A percentile compares a stretch with the other conserved stretches of the same genome.
Evolutionary conservation across 179 eudicot genomes (phyloP).

Genomic region (Nepenthes alata): DNA sequence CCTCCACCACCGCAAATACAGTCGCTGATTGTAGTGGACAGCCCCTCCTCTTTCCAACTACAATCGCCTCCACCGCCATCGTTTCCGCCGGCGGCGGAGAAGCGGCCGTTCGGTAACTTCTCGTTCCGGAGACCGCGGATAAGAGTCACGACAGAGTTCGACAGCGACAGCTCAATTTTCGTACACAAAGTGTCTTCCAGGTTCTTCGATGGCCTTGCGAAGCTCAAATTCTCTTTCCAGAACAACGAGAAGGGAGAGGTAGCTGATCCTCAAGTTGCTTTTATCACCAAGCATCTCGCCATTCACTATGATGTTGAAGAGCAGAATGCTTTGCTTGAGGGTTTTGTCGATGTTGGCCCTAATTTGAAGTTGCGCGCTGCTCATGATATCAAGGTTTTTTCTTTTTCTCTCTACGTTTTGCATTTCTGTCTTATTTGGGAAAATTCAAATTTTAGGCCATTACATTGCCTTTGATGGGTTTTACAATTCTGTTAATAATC

Average conservation of each 20-base stretch:
- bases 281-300: constrained; percentile 48
- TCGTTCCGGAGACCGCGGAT: constrained; percentile 39
- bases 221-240: constrained; percentile 63
- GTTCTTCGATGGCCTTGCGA: constrained; percentile 56
- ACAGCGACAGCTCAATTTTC: constrained; percentile 58
- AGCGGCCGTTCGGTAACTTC: constrained; percentile 15
- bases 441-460: too few relatives aligned
- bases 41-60: constrained; percentile 14
- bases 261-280: constrained; percentile 46
- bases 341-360: constrained; percentile 39
- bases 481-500: too few relatives aligned
- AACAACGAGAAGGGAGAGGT: constrained; percentile 50
- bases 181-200: constrained; percentile 66
- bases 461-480: too few relatives aligned
- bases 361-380: constrained; percentile 44
- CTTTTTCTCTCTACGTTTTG: neutral
- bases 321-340: constrained; percentile 48
- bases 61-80: constrained; percentile 14
- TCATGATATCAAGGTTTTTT: constrained; percentile 63
- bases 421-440: neutral
- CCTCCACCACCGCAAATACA: constrained; percentile 1
- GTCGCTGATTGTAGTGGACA: constrained; percentile 15
- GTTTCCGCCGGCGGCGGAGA: neutral
- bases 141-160: constrained; percentile 72
- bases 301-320: constrained; percentile 61